Percentiles rank a stretch among this genome's conserved stretches.
Conservation (phyloP, 1,284 basidiomycete species). For the Pterulicium gracile region DNA sequence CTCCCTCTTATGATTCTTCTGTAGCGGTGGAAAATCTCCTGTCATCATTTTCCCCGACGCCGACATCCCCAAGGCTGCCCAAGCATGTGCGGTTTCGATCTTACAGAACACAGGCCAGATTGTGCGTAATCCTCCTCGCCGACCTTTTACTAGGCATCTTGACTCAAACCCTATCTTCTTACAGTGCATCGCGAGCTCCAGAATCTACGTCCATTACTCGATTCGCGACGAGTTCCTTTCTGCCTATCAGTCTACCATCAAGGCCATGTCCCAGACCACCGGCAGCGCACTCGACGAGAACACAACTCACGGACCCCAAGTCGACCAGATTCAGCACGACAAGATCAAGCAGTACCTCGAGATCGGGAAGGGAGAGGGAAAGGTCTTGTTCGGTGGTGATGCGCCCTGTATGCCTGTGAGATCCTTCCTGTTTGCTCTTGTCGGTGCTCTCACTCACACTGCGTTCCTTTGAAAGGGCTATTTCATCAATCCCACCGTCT, state of each 20-base stretch:
- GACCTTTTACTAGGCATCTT: too few relatives aligned
- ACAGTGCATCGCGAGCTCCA: neutral
- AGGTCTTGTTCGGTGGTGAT: constrained; percentile 51
- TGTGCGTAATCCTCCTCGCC: constrained; percentile 2
- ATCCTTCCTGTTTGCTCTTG: too few relatives aligned
- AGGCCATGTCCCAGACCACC: neutral
- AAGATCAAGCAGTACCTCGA: constrained; percentile 16
- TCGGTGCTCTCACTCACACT: too few relatives aligned
- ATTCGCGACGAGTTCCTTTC: neutral
- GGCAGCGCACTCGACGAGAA: constrained; percentile 31
- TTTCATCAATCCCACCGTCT: neutral
- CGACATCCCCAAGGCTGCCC: neutral
- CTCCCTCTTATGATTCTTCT: neutral
- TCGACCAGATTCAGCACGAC: constrained; percentile 61
- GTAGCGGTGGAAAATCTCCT: constrained; percentile 6
- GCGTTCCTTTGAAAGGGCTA: neutral
- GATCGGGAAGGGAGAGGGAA: constrained; percentile 32
- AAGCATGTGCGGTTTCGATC: neutral
- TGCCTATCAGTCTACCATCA: neutral
- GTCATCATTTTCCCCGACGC: constrained; percentile 2
- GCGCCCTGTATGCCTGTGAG: too few relatives aligned
- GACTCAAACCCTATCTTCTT: neutral
- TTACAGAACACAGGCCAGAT: neutral
- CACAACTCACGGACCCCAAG: constrained; percentile 25
- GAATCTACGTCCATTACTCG: constrained; percentile 2